Base-by-base conservation (phyloP, 1,284 basidiomycete genomes). In the Cryptococcus jaspeensis region DNA sequence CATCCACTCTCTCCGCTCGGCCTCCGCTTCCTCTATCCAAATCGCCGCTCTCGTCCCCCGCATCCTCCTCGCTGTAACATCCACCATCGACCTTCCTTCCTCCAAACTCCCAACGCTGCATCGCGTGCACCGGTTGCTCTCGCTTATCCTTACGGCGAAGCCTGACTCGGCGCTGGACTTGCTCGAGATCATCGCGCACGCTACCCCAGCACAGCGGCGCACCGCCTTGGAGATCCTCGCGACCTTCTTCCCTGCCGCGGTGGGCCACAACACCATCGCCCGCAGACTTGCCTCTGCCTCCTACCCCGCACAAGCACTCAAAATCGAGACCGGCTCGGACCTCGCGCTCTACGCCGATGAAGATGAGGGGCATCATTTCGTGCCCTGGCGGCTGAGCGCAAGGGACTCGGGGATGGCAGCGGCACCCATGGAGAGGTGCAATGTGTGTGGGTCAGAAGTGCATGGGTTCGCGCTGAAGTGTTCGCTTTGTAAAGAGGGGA, bases 161-260 rank as follows among this genome's bases (percentile, higher is more conserved):
- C 80, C 83, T 0, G 88, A 90, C 67, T 79, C 83, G 0, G 85
- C 86, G 62, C 78, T 84, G 25, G 88, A 90, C 70, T 59, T 89
- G 0, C 79, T 92, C 7, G 83, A 87, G 60, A 81, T 89, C 37
- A 77, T 85, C 20, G 87, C 87, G 2, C 85, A 87, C 66, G 84
- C 85, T 52, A 81, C 83, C 0, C 68, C 81, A 6, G 79, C 71
- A 51, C 80, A 84, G n/a, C 79, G 87, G 40, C 79, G 80, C 49
- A 72, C 75, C 20, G 87, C 86, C 9, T 72, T 86, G 54, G 76
- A 78, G 48, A 73, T 87, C 11, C 75, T 92, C 13, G 71, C 79
- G 5, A 82, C 82, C 1, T 82, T 86, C 60, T 90, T 85, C 84
- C 85, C 87, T 0, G 80, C 80, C 48, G 79, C 84, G 2, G 69